Evolutionary conservation across 1,284 basidiomycete species (phyloP).

Genomic region (Phaffia rhodozyma): DNA sequence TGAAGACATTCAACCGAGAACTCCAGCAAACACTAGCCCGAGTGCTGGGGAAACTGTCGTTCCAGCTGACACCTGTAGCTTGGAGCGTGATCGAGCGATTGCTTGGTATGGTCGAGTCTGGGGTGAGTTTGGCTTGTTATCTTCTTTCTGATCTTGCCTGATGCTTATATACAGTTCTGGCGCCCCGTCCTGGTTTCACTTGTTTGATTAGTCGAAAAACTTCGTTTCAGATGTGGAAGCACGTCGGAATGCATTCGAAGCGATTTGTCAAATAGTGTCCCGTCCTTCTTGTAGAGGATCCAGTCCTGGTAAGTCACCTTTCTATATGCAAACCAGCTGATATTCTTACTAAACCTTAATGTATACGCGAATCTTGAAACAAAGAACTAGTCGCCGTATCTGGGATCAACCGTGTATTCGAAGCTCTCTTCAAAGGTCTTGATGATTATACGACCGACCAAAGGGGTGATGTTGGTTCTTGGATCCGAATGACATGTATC

Average conservation of each 20-base stretch:
- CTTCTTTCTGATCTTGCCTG: conserved; percentile 13
- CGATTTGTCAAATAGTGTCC: conserved; percentile 27
- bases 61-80: conserved; percentile 47
- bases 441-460: conserved; percentile 87
- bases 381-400: not conserved
- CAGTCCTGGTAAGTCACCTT: not conserved
- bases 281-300: conserved; percentile 12
- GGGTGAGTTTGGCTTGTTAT: conserved; percentile 37
- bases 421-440: conserved; percentile 47
- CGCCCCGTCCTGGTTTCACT: conserved; percentile 22
- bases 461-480: conserved; percentile 93
- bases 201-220: conserved; percentile 15
- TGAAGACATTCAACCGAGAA: conserved; percentile 44
- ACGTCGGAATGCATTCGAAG: conserved; percentile 55
- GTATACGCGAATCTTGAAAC: not conserved
- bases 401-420: conserved; percentile 21
- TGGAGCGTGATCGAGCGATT: conserved; percentile 47
- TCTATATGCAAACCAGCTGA: not conserved
- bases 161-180: conserved; percentile 24
- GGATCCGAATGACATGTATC: conserved; percentile 72
- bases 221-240: conserved; percentile 43
- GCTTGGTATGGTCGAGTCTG: conserved; percentile 45
- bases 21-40: conserved; percentile 66
- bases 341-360: not conserved
- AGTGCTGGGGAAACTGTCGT: conserved; percentile 61